Conservation (phyloP, 1,139 yeast species). For the Geotrichum citri-aurantii region DNA sequence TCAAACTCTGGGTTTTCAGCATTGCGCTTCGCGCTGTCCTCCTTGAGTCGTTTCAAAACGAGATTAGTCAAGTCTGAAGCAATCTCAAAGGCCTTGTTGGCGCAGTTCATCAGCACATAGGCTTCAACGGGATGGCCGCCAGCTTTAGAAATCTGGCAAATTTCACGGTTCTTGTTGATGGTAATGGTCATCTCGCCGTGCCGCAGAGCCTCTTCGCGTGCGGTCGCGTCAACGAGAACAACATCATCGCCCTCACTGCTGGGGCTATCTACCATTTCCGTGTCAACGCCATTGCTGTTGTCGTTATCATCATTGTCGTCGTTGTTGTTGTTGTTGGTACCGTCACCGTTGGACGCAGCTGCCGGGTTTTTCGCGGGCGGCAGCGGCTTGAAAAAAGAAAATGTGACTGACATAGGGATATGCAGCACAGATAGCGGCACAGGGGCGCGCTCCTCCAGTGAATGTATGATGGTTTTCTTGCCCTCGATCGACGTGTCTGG, state of each 20-base stretch:
- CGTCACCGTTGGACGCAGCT: neutral
- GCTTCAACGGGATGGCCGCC: conserved; percentile 91
- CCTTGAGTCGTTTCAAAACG: conserved; percentile 52
- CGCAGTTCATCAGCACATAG: conserved; percentile 58
- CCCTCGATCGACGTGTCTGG: conserved; percentile 78
- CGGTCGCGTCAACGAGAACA: conserved; percentile 67
- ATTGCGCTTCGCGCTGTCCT: conserved; percentile 44
- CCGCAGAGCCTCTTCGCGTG: conserved; percentile 69
- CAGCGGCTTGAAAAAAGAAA: conserved; percentile 59
- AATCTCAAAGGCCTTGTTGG: conserved; percentile 56
- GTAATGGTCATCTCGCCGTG: conserved; percentile 82
- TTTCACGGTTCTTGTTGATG: conserved; percentile 79
- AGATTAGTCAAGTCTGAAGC: conserved; percentile 61
- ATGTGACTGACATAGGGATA: conserved; percentile 86
- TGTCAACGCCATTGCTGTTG: conserved; percentile 23
- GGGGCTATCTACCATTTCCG: conserved; percentile 36
- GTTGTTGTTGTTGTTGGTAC: conserved; percentile 11
- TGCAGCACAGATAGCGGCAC: conserved; percentile 81
- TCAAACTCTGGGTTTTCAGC: conserved; percentile 32
- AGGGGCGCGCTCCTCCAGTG: conserved; percentile 74
- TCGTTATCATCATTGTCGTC: conserved; percentile 20
- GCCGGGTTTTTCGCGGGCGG: conserved; percentile 4
- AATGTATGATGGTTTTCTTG: conserved; percentile 63
- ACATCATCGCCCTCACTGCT: conserved; percentile 46
- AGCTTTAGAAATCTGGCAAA: conserved; percentile 82